Evolutionary conservation across 2,329 filamentous ascomycete species (phyloP).

Genomic region (Ophiostoma himal-ulmi): DNA sequence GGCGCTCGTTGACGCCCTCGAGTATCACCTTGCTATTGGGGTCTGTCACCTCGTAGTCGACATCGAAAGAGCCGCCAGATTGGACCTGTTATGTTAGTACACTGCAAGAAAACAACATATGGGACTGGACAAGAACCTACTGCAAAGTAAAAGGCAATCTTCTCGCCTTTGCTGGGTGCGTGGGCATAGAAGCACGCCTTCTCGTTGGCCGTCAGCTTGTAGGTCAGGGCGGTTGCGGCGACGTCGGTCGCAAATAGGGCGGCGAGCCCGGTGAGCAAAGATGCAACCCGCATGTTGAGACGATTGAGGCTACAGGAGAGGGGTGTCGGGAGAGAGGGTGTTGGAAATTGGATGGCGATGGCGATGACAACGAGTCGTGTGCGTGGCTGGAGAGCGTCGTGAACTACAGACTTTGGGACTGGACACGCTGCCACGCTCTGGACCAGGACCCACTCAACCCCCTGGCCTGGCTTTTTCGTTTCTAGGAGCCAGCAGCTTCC

Average conservation of each 20-base stretch:
- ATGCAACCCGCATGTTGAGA: constrained; percentile 57
- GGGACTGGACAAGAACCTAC: constrained; percentile 46
- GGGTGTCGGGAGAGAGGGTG: neutral
- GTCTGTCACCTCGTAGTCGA: constrained; percentile 84
- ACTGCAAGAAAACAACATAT: neutral
- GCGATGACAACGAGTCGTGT: constrained; percentile 4
- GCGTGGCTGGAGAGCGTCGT: neutral
- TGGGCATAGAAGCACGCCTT: constrained; percentile 90
- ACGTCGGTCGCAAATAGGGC: constrained; percentile 65
- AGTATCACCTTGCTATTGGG: constrained; percentile 76
- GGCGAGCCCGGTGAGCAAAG: constrained; percentile 61
- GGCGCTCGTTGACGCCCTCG: constrained; percentile 81
- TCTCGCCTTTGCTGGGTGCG: constrained; percentile 71
- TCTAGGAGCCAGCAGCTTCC: neutral
- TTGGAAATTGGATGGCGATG: constrained; percentile 8
- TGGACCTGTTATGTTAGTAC: constrained; percentile 60
- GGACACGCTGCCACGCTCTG: constrained; percentile 24
- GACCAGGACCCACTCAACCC: neutral
- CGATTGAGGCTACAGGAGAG: neutral
- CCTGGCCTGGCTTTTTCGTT: neutral
- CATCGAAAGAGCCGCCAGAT: constrained; percentile 95
- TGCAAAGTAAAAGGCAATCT: constrained; percentile 98
- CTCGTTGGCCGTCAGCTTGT: constrained; percentile 84
- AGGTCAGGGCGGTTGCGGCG: constrained; percentile 86
- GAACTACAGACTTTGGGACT: constrained; percentile 18